Evolutionary conservation across 2,329 filamentous ascomycete species (phyloP), one percentile per base, ranked within the genome.

Genomic region (Epichloe hybrida): DNA sequence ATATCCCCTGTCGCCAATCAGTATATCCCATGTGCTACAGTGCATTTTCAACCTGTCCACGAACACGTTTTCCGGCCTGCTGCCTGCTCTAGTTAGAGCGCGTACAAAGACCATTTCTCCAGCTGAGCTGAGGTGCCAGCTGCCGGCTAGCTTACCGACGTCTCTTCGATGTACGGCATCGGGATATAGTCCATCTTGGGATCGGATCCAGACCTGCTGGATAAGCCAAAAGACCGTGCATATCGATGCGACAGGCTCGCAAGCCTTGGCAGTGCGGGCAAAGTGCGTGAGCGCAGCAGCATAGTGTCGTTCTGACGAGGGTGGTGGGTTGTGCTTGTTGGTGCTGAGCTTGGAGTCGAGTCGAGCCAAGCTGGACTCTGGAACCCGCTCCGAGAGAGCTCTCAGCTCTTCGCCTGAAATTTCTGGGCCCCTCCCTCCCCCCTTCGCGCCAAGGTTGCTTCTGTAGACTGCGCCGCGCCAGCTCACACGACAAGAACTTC

Each of bases 31-130:
- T 12, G 20, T 12, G 12, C 5, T 21, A 15, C 7, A 5, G 4
- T 31, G 13, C 5, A 11, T 21, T 31, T 31, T 15, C 4, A 15
- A 11, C n/a, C 4, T 3, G 7, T 4, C 17, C 17, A 50, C 80
- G 58, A 73, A 88, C 84, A 88, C 66, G 84, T 87, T 65, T 84
- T 83, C 77, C 84, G 86, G 55, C 85, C 84, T 57, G 83, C 83
- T 60, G 82, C 77, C 85, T 89, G 60, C 60, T 52, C 17, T 17
- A 37, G 50, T 69, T 58, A 69, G 65, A 50, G 27, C 20, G n/a
- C 47, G 39, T 37, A 11, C 21, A 4, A 21, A 13, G 31, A 23
- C 15, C n/a, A 23, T 11, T 20, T 23, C 42, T 9, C 27, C 27
- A 31, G 27, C n/a, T 11, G 23, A 31, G 27, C n/a, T 11, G 23